A percentile compares a stretch with the other conserved stretches of the same genome.
Conservation (phyloP, 169 alveolate species). For the Plasmodium knowlesi region DNA sequence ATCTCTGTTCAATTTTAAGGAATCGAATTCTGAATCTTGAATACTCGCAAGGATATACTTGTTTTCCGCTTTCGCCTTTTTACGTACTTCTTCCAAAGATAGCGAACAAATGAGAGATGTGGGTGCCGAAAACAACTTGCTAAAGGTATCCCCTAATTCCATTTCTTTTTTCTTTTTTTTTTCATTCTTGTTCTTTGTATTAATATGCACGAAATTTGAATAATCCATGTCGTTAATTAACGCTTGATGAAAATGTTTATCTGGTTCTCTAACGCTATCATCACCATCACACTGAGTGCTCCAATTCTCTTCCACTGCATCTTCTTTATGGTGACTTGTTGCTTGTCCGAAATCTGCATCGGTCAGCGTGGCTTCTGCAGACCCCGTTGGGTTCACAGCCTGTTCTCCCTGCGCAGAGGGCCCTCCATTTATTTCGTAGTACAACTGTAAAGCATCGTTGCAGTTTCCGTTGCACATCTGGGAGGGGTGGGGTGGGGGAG, state of each 20-base stretch:
- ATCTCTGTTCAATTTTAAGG: constrained; percentile 46
- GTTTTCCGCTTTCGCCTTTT: constrained; percentile 39
- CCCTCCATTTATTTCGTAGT: constrained; percentile 39
- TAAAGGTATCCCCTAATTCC: constrained; percentile 44
- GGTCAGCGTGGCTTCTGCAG: background rate
- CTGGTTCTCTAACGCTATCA: constrained; percentile 50
- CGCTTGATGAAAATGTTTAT: constrained; percentile 64
- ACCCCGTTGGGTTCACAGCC: background rate
- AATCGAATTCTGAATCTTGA: constrained; percentile 56
- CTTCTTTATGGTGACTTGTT: background rate
- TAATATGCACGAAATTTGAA: constrained; percentile 6
- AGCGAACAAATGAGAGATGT: constrained; percentile 15
- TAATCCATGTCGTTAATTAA: constrained; percentile 71
- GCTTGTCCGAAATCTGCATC: background rate
- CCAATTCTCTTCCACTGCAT: background rate
- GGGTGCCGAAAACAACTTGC: constrained; percentile 62
- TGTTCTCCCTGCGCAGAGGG: background rate
- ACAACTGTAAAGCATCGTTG: constrained; percentile 24
- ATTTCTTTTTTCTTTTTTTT: constrained; percentile 7
- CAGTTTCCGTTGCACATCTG: constrained; percentile 67
- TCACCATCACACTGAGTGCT: background rate
- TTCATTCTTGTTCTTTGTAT: constrained; percentile 15
- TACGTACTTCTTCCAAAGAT: constrained; percentile 54
- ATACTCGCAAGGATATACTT: constrained; percentile 44
- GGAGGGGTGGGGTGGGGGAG: too few species aligned